Percentiles rank a stretch among this genome's conserved stretches.
These are phyloP conservation scores for Conringia planisiliqua DNA, from an alignment of 345 rosid genomes.

Conservation along the genomic window DNA sequence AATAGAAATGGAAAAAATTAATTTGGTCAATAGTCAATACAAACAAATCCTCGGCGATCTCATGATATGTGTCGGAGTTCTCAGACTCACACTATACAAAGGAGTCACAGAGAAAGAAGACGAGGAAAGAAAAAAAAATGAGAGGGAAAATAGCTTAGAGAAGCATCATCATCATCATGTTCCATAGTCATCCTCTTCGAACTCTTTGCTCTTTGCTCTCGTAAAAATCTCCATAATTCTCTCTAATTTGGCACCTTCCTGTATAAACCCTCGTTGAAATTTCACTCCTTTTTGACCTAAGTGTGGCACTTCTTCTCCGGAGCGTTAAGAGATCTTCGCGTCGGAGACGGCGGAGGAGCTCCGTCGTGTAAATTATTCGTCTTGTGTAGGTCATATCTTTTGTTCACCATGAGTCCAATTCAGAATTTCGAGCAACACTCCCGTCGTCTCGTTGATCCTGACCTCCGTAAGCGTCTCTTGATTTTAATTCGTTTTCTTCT, in stretches of 20 bases:
- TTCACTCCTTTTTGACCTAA: constrained; percentile 24
- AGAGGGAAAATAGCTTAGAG: constrained; percentile 27
- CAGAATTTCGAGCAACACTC: constrained; percentile 97
- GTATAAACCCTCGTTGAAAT: constrained; percentile 2
- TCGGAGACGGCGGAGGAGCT: constrained; percentile 11
- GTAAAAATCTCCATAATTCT: background rate
- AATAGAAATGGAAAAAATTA: background rate
- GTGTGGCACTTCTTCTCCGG: background rate
- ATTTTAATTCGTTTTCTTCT: background rate
- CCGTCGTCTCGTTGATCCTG: constrained; percentile 74
- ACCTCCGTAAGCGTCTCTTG: constrained; percentile 49
- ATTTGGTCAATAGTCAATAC: background rate
- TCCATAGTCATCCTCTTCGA: background rate
- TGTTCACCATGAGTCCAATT: constrained; percentile 73
- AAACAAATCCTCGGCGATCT: constrained; percentile 22
- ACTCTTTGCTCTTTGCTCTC: background rate
- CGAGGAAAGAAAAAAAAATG: background rate
- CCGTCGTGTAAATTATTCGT: background rate
- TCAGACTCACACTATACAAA: constrained; percentile 8
- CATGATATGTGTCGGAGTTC: constrained; percentile 6
- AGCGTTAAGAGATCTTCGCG: background rate
- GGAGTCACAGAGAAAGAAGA: background rate
- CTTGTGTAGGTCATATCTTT: constrained; percentile 19
- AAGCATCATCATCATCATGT: constrained; percentile 2
- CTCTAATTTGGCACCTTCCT: background rate